Percentiles rank a stretch among this genome's conserved stretches.
Evolutionary conservation across 2,329 filamentous ascomycete genomes (phyloP).

Genomic region (Emmonsiellopsis sp.): DNA sequence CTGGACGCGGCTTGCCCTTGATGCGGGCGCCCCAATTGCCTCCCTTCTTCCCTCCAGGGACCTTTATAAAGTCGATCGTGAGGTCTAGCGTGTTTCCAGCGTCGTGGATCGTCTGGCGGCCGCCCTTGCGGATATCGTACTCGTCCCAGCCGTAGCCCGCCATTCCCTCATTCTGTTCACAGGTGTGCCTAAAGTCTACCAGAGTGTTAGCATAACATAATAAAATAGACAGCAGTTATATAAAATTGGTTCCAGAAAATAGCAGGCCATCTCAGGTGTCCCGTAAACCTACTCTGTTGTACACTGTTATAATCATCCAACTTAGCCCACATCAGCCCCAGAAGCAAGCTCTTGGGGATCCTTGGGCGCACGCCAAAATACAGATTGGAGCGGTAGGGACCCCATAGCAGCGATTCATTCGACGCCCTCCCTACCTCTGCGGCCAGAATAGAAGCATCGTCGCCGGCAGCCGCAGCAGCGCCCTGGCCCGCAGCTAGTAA

Average conservation of each 20-base stretch:
- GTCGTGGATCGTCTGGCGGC: slow-evolving; percentile 84
- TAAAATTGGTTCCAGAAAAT: too few species aligned
- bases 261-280: background rate
- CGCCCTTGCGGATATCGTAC: slow-evolving; percentile 82
- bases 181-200: slow-evolving; percentile 80
- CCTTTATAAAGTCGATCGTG: slow-evolving; percentile 87
- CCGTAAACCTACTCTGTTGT: slow-evolving; percentile 57
- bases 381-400: slow-evolving; percentile 84
- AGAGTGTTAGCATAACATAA: too few species aligned
- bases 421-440: slow-evolving; percentile 39
- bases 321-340: slow-evolving; percentile 80
- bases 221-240: too few species aligned
- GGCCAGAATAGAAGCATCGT: slow-evolving; percentile 27
- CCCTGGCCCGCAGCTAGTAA: background rate
- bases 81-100: slow-evolving; percentile 80
- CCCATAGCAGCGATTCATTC: slow-evolving; percentile 90
- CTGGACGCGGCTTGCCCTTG: slow-evolving; percentile 67
- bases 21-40: slow-evolving; percentile 89
- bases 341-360: slow-evolving; percentile 69
- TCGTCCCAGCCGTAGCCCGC: slow-evolving; percentile 96
- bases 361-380: slow-evolving; percentile 87
- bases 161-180: slow-evolving; percentile 91
- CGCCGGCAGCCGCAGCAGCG: slow-evolving; percentile 14
- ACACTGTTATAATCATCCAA: slow-evolving; percentile 69
- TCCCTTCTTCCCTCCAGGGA: slow-evolving; percentile 74